Percentiles rank a stretch among this genome's conserved stretches.
Conservation (phyloP, 768 basidiomycete genomes). For the Gelatoporia subvermispora region DNA sequence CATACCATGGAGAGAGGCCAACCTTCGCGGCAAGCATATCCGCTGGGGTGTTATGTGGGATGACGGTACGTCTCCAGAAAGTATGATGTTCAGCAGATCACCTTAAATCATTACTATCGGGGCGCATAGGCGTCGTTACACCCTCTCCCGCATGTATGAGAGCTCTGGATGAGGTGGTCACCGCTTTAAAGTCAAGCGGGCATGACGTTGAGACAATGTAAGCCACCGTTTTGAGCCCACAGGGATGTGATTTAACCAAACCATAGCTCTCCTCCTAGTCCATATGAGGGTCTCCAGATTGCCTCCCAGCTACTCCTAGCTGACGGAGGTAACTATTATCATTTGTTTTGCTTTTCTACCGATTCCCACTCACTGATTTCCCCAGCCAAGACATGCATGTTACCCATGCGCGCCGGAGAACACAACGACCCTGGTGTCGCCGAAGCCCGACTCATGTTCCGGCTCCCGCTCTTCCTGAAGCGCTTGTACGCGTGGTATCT, state of each 20-base stretch:
- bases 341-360: too few relatives aligned
- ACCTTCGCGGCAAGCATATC: constrained; percentile 29
- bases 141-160: constrained; percentile 37
- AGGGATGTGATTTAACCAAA: too few relatives aligned
- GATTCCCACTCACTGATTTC: background rate
- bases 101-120: too few relatives aligned
- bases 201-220: constrained; percentile 39
- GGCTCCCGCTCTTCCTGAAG: constrained; percentile 24
- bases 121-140: constrained; percentile 32
- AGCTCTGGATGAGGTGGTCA: constrained; percentile 29
- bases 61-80: constrained; percentile 37
- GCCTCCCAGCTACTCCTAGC: constrained; percentile 23
- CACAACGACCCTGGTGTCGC: constrained; percentile 16
- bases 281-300: constrained; percentile 25
- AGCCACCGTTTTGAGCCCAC: constrained; percentile 4
- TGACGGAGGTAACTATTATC: constrained; percentile 22
- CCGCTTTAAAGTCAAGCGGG: constrained; percentile 31
- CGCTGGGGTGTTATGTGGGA: constrained; percentile 38
- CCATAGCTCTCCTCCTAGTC: constrained; percentile 15
- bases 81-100: too few relatives aligned
- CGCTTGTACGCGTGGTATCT: constrained; percentile 15
- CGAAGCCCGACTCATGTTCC: constrained; percentile 9
- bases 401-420: constrained; percentile 14
- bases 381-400: background rate
- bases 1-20: constrained; percentile 35